Evolutionary conservation across 169 alveolate species (phyloP), one percentile per base, ranked within the genome.

Genomic region (Cryptosporidium sp.): DNA sequence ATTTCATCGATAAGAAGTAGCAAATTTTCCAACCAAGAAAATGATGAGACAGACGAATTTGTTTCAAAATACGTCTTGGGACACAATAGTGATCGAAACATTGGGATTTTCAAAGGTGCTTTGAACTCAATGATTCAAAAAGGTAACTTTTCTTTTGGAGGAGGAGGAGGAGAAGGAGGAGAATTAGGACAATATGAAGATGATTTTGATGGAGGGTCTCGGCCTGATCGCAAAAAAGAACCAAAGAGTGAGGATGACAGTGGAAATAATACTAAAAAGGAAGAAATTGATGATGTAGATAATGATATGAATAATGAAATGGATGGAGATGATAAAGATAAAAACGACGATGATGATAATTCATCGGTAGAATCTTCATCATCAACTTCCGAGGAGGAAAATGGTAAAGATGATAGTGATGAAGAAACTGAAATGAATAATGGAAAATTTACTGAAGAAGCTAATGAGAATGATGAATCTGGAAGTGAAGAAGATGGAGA

Each of bases 321-420:
- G 45, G 94, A 89, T 42, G 92, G 65, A 26, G 86, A 72, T 21
- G 94, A 85, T 70, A 94, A 92, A 75, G 89, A 65, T 44, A 86
- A 89, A 51, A 92, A 84, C n/a, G 93, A 92, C n/a, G 93, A 84
- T 69, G 95, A 91, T 48, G 93, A 85, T 48, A 85, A 85, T 73
- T 53, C 86, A 18, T 73, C 86, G 2, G 23, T 35, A 45, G 86
- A 67, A 52, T 70, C 75, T 45, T 68, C 70, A 69, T 85, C 60
- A 65, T 73, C 85, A 1, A 70, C 85, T 35, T 73, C 86, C 2
- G 93, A 92, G 29, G 85, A 70, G 61, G 85, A 92, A 9, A 91
- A 61, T 18, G 92, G 71, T 16, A 75, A 80, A 42, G 91, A 84
- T n/a, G 84, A 58, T 37, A 70, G 53, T 44, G 91, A 70, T 29